Evolutionary conservation across 192 early-diverging fungal genomes (phyloP), one percentile per base, ranked within the genome.

Genomic region (Coemansia sp.): DNA sequence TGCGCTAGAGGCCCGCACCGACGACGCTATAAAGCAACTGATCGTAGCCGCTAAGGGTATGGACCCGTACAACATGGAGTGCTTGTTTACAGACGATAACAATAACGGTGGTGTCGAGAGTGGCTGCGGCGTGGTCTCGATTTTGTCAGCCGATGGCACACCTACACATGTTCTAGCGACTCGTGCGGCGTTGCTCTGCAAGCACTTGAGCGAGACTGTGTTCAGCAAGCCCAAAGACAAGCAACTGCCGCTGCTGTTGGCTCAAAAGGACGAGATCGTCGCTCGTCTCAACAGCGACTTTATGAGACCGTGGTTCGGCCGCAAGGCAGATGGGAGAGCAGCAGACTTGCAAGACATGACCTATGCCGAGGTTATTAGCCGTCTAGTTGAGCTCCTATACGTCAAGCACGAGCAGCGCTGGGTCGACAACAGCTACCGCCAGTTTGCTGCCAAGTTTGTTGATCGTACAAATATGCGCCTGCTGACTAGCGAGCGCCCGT

Each of bases 241-340:
- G 86, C 91, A 93, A 53, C 53, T 90, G 21, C 68, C 83, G 60
- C 86, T 87, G 58, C 69, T 98, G 53, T 66, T 87, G 57, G 84
- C 88, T 58, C 93, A 91, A 84, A 90, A 92, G 85, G 89, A 91
- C 41, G 92, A 95, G 71, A 92, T 98, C 27, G 92, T 96, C 68
- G 74, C 88, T 62, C 87, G 91, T 10, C 85, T 98, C 41, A 95
- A 94, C 77, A 86, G 78, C 37, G 94, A 98, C 76, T 95, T 89
- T 84, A 93, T 95, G 84, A 93, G 95, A 82, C 91, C 92, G 36
- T 98, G 96, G 96, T 97, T 98, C 70, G 95, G 92, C 88, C 80
- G 84, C 70, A 91, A 91, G 84, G 81, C 85, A 12, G 82, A 87
- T 63, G 90, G 92, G 17, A 63, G 69, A 7, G 78, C 87, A 53